Evolutionary conservation across 768 basidiomycete species (phyloP).

Genomic region (Hygrocybe coccinea): DNA sequence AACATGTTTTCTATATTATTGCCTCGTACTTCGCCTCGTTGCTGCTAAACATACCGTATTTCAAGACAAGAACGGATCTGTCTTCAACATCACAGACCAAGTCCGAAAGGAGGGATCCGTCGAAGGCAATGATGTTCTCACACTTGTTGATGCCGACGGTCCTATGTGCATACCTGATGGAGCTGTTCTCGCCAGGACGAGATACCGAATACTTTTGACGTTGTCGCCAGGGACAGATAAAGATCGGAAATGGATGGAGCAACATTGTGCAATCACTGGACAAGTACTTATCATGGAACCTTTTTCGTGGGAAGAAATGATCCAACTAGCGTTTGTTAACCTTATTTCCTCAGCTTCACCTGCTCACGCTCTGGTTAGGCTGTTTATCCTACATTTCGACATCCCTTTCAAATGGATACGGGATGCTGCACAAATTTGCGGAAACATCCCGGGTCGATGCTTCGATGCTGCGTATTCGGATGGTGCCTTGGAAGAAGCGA

Average conservation of each 20-base stretch:
- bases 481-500: not conserved
- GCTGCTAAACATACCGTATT: slow-evolving; percentile 7
- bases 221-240: not conserved
- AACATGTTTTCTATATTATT: slow-evolving; percentile 11
- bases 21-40: slow-evolving; percentile 13
- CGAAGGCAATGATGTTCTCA: slow-evolving; percentile 1
- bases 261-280: not conserved
- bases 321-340: not conserved
- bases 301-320: slow-evolving; percentile 6
- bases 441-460: slow-evolving; percentile 9
- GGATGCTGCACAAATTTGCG: slow-evolving; percentile 2
- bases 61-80: slow-evolving; percentile 6
- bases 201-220: slow-evolving; percentile 5
- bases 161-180: not conserved
- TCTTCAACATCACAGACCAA: slow-evolving; percentile 6
- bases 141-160: slow-evolving; percentile 10
- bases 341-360: slow-evolving; percentile 4
- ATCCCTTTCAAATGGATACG: slow-evolving; percentile 8
- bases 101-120: not conserved
- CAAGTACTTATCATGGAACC: slow-evolving; percentile 5
- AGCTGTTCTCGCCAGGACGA: not conserved
- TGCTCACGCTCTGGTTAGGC: slow-evolving; percentile 5
- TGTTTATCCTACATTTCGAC: slow-evolving; percentile 1
- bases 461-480: slow-evolving; percentile 3
- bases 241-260: slow-evolving; percentile 10